Conservation (phyloP, 208 protist species). For the Crithidia mellificae region DNA sequence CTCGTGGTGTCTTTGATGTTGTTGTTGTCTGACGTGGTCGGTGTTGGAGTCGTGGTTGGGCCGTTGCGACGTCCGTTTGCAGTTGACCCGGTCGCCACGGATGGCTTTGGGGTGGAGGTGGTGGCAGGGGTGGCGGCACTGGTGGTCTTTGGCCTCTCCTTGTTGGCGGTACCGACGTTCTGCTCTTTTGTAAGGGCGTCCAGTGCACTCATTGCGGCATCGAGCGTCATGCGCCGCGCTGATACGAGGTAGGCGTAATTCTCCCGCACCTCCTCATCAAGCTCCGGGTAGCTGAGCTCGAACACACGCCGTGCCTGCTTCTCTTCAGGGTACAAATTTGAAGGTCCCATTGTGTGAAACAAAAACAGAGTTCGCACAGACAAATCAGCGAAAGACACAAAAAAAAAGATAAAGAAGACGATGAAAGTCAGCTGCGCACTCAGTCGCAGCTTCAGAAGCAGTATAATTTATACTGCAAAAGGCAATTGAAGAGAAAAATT, state of each 20-base stretch:
- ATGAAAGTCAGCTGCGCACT: background rate
- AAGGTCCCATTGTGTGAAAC: conserved; percentile 4
- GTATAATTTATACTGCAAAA: no score
- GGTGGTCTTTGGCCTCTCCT: background rate
- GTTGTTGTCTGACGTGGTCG: no score
- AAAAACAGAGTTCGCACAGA: no score
- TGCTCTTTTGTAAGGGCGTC: conserved; percentile 14
- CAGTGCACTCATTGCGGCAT: conserved; percentile 48
- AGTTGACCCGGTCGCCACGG: background rate
- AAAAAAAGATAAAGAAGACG: conserved; percentile 7
- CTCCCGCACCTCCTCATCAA: conserved; percentile 40
- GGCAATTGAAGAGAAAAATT: conserved; percentile 2
- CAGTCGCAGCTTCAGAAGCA: background rate
- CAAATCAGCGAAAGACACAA: no score
- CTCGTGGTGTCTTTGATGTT: background rate
- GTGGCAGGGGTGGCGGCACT: no score
- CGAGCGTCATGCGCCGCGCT: conserved; percentile 53
- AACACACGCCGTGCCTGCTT: conserved; percentile 36
- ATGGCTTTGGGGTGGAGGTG: background rate
- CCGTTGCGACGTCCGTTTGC: background rate
- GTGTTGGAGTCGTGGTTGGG: background rate
- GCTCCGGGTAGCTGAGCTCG: conserved; percentile 40
- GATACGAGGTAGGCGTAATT: conserved; percentile 60
- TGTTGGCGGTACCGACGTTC: background rate
- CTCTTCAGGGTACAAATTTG: conserved; percentile 40